Evolutionary conservation across 2,329 filamentous ascomycete species (phyloP).

Genomic region (Neonectria faginata): DNA sequence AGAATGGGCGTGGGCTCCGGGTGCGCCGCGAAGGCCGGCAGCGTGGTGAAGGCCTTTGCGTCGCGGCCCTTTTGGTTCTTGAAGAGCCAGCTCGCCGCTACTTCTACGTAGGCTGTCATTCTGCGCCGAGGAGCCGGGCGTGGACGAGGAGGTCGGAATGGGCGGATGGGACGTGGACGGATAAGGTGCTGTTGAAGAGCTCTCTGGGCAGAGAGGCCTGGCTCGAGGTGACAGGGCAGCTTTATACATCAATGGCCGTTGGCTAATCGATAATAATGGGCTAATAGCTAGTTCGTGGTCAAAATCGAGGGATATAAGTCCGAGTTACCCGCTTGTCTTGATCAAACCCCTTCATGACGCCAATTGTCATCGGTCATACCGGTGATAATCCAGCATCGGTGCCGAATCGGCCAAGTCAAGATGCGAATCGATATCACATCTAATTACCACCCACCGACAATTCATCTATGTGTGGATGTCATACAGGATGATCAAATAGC

Average conservation of each 20-base stretch:
- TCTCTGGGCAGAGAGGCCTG: neutral
- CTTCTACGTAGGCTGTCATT: constrained; percentile 50
- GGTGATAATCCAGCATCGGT: constrained; percentile 35
- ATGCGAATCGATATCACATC: neutral
- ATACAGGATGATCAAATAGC: neutral
- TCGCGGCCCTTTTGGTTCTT: constrained; percentile 53
- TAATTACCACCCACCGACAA: too few relatives aligned
- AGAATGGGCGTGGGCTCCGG: constrained; percentile 55
- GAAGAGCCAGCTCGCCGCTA: constrained; percentile 55
- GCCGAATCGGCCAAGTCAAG: constrained; percentile 38
- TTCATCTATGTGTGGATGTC: neutral
- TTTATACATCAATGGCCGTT: neutral
- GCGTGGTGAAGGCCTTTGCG: constrained; percentile 52
- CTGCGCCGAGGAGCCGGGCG: neutral
- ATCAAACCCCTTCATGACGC: neutral
- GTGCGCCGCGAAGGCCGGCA: constrained; percentile 50
- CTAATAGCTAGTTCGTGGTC: neutral
- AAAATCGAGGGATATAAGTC: neutral
- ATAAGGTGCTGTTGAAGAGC: neutral
- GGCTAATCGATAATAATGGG: neutral
- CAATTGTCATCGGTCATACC: constrained; percentile 30
- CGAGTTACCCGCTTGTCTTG: neutral
- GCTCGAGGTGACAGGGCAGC: neutral
- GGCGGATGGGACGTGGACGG: neutral
- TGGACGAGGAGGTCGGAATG: neutral